Base-by-base conservation (phyloP, 2,329 filamentous ascomycete species). In the Aspergillus latus region DNA sequence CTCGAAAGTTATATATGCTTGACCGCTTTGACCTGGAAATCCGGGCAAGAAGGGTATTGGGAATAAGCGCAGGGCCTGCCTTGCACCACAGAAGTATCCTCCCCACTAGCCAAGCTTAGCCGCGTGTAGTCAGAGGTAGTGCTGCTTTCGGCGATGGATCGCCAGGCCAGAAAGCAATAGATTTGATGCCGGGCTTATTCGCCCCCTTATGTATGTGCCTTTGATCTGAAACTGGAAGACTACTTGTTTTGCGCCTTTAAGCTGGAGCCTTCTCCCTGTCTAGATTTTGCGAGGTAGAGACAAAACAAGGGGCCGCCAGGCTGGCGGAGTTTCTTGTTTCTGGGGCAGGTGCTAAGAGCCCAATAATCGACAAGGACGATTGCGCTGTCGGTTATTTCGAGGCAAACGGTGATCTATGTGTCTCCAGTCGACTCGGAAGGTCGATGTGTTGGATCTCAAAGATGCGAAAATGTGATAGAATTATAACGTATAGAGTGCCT, bases 1-100 rank as follows among this genome's bases (percentile, higher is more conserved):
- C 7, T 34, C 2, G 10, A 34, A 34, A 34, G 10, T 8, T 34
- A 11, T 11, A 34, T 34, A 7, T 34, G 32, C 32, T 34, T 34
- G 21, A 34, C 10, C 7, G 10, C 32, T 8, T 7, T 34, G 32
- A 11, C 32, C 32, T 34, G 32, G 32, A 11, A 34, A 34, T 2
- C 32, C 10, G 7, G 32, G 7, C 7, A 34, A 21, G 21, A 11
- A 34, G 32, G 10, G 32, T 8, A 34, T 11, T 11, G 10, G 10
- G 3, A 34, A 2, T 54, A 58, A 52, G 49, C 51, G 49, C 57
- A 64, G 60, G 62, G 58, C 63, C 63, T 40, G 63, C 63, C 61
- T 63, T 61, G 59, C 56, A 49, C 42, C 46, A 21, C 21, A 50
- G 56, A 15, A 42, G 34, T 30, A 10, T 26, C 37, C 28, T 10